phyloP scores from a whole-genome alignment of 2,329 filamentous ascomycete species.

The Talaromyces marneffei region DNA sequence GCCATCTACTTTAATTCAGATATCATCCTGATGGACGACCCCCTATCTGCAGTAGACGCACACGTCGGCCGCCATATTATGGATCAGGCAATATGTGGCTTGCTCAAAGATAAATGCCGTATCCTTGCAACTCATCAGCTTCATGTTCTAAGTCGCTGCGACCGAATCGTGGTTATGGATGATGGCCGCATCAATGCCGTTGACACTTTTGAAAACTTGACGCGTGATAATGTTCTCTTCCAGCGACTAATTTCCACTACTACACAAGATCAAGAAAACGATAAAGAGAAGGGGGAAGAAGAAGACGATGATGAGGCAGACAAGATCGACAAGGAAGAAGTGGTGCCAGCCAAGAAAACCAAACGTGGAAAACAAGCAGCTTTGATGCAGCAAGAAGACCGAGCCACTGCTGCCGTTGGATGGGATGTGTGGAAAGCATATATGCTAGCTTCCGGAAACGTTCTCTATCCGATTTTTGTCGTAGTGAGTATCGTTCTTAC shows the following conservation, averaged over 20 bases:
- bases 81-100: conserved; percentile 85
- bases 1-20: conserved; percentile 62
- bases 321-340: conserved; percentile 36
- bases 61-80: conserved; percentile 69
- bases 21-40: conserved; percentile 60
- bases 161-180: conserved; percentile 91
- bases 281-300: conserved; percentile 42
- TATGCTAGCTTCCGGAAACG: conserved; percentile 63
- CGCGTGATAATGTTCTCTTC: conserved; percentile 72
- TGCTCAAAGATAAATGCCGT: conserved; percentile 82
- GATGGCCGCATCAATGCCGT: conserved; percentile 75
- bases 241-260: conserved; percentile 76
- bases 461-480: conserved; percentile 58
- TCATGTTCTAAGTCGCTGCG: conserved; percentile 83
- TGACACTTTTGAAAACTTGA: conserved; percentile 84
- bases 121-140: conserved; percentile 93
- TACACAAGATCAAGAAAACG: conserved; percentile 53
- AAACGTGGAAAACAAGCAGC: conserved; percentile 34
- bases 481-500: conserved; percentile 62
- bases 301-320: conserved; percentile 39
- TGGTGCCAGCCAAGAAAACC: conserved; percentile 29
- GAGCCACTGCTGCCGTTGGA: conserved; percentile 68
- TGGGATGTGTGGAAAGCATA: conserved; percentile 77
- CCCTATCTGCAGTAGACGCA: conserved; percentile 50
- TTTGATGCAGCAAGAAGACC: conserved; percentile 47